Base-by-base conservation (phyloP, 2,329 filamentous ascomycete species). In the Keithomyces neogunnii region DNA sequence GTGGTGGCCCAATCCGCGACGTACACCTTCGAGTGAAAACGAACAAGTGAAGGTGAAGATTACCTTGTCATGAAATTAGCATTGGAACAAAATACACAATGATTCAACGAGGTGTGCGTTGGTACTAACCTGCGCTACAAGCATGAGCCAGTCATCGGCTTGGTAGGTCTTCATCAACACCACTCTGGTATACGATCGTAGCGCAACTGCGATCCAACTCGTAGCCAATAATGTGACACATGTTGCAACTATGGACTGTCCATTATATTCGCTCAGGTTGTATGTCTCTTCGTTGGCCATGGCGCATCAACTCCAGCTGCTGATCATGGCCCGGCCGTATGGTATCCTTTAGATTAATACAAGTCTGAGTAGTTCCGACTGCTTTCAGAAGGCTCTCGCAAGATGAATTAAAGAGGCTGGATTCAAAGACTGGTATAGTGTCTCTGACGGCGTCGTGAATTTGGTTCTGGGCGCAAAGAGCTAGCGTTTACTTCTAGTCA, bases 71-170 rank as follows among this genome's bases (percentile, higher is more conserved):
- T 19, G 19, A 47, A 30, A 52, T 4, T 28, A n/a, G 35, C 11
- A 10, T 3, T 3, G 11, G 32, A 19, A 11, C 32, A 26, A 33
- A 6, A 31, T 7, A 35, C 3, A 8, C 8, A 30, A 5, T 35
- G 11, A 11, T 5, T 35, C 44, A 19, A 19, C 19, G 19, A 19
- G 13, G 9, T 26, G n/a, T 6, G 5, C 11, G n/a, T 30, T 30
- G 28, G 13, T 11, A 49, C 50, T 6, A 62, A 77, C 74, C 66
- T 75, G 74, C 32, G 71, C 69, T 52, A 71, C 57, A 43, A 78
- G 55, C 74, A 79, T 78, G 55, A 78, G 64, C 74, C 75, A 78
- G 64, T 79, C 76, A 60, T 79, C 76, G n/a, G 64, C 54, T 57
- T 74, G 67, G 51, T 77, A 74, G 48, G 64, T 64, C 38, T 70